phyloP scores from a whole-genome alignment of 2,329 filamentous ascomycete species.

The Byssothecium circinans region DNA sequence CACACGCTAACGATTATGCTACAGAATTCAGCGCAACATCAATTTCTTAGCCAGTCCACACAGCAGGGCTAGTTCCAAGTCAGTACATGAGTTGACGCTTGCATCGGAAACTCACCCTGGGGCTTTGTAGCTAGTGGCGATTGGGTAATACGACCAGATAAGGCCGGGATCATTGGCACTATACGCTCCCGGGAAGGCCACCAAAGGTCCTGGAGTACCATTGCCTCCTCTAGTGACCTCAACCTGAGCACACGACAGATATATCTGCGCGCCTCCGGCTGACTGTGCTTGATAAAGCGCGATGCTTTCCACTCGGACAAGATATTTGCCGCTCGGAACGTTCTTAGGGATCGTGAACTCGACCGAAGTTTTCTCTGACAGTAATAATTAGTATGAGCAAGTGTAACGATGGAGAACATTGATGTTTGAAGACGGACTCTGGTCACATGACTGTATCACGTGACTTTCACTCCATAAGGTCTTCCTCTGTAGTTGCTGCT shows the following conservation, averaged over 20 bases:
- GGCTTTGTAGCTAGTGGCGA: constrained; percentile 30
- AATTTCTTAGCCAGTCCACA: constrained; percentile 27
- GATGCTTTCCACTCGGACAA: constrained; percentile 51
- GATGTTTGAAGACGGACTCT: too few relatives aligned
- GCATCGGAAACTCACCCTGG: constrained; percentile 13
- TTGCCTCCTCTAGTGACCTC: constrained; percentile 43
- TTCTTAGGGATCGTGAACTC: constrained; percentile 42
- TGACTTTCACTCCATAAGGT: too few relatives aligned
- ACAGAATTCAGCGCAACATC: too few relatives aligned
- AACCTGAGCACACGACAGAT: constrained; percentile 51
- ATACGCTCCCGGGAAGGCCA: constrained; percentile 48
- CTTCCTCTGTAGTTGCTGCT: too few relatives aligned
- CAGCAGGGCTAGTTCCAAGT: constrained; percentile 12
- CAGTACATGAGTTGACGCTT: not conserved
- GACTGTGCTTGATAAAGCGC: constrained; percentile 45
- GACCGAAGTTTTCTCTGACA: constrained; percentile 28
- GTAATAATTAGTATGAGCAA: not conserved
- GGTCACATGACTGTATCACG: too few relatives aligned
- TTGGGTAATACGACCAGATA: constrained; percentile 34
- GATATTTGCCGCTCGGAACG: constrained; percentile 48
- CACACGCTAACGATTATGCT: too few relatives aligned
- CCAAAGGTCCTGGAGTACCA: constrained; percentile 42
- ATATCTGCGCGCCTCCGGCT: constrained; percentile 46
- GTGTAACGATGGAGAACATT: not conserved
- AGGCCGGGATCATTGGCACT: constrained; percentile 32